Percentiles rank a stretch among this genome's conserved stretches.
Conservation (phyloP, 208 protist genomes). For the Acanthamoeba sp. region DNA sequence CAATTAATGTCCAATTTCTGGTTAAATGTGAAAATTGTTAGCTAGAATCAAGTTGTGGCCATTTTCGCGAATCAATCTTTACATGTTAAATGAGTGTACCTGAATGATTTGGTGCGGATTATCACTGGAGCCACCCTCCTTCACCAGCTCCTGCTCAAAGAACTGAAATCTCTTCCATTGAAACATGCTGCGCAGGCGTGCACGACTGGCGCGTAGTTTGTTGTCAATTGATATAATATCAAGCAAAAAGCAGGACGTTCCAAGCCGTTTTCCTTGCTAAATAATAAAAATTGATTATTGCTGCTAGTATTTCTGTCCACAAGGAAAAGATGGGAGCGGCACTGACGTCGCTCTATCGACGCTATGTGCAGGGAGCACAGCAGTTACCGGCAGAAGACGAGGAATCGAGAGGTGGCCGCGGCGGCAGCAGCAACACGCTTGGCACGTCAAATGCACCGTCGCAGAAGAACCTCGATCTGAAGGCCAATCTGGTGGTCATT, state of each 20-base stretch:
- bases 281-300: too few relatives aligned
- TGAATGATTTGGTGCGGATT: constrained; percentile 30
- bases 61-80: too few relatives aligned
- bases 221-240: background rate
- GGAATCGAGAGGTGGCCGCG: background rate
- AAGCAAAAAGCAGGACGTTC: background rate
- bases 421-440: constrained; percentile 5
- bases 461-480: background rate
- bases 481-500: background rate
- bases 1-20: constrained; percentile 89
- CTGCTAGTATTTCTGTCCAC: too few relatives aligned
- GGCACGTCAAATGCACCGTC: background rate
- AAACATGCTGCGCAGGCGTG: constrained; percentile 14
- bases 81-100: background rate
- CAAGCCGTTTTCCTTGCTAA: background rate
- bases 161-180: constrained; percentile 87
- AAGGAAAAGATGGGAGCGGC: background rate
- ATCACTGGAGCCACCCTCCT: constrained; percentile 62
- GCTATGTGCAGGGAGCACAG: constrained; percentile 5
- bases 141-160: constrained; percentile 87
- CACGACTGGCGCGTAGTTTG: too few relatives aligned
- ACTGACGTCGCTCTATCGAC: constrained; percentile 28
- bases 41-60: too few relatives aligned
- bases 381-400: background rate
- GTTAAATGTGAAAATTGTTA: background rate